Evolutionary conservation across 2,329 filamentous ascomycete genomes (phyloP).

Genomic region (Tolypocladium guangdongense): DNA sequence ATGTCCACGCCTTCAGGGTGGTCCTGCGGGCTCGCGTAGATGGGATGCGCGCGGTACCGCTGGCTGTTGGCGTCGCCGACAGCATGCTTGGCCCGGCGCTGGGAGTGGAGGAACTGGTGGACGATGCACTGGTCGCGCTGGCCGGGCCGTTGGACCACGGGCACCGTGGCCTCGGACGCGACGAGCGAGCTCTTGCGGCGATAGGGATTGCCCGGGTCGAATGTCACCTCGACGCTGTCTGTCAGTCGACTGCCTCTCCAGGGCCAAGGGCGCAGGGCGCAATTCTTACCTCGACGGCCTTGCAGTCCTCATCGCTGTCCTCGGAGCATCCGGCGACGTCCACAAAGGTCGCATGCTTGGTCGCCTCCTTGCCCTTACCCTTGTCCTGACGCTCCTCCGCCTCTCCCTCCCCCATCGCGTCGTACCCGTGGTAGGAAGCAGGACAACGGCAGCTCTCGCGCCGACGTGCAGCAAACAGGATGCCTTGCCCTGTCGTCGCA

Average conservation of each 20-base stretch:
- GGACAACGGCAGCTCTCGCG: slow-evolving; percentile 5
- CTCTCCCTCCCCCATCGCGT: background rate
- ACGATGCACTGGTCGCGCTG: slow-evolving; percentile 49
- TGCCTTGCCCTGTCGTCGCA: background rate
- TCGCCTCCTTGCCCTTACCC: slow-evolving; percentile 5
- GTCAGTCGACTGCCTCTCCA: background rate
- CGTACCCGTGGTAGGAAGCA: background rate
- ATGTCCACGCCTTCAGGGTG: slow-evolving; percentile 8
- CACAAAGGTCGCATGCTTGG: slow-evolving; percentile 15
- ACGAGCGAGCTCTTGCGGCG: slow-evolving; percentile 58
- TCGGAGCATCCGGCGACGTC: slow-evolving; percentile 22
- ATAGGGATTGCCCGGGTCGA: slow-evolving; percentile 49
- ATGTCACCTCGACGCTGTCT: slow-evolving; percentile 39
- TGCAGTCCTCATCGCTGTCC: slow-evolving; percentile 35
- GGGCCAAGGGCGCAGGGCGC: background rate
- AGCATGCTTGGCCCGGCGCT: slow-evolving; percentile 27
- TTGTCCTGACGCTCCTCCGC: background rate
- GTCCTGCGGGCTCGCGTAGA: slow-evolving; percentile 10
- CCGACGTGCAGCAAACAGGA: background rate
- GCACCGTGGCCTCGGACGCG: slow-evolving; percentile 31
- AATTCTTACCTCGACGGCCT: slow-evolving; percentile 36
- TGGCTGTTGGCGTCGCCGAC: slow-evolving; percentile 15
- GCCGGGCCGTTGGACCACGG: slow-evolving; percentile 16
- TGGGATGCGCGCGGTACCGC: slow-evolving; percentile 17
- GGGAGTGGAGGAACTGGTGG: slow-evolving; percentile 51